Conservation (phyloP, 441 rosid species). For the Erodium moschatum region DNA sequence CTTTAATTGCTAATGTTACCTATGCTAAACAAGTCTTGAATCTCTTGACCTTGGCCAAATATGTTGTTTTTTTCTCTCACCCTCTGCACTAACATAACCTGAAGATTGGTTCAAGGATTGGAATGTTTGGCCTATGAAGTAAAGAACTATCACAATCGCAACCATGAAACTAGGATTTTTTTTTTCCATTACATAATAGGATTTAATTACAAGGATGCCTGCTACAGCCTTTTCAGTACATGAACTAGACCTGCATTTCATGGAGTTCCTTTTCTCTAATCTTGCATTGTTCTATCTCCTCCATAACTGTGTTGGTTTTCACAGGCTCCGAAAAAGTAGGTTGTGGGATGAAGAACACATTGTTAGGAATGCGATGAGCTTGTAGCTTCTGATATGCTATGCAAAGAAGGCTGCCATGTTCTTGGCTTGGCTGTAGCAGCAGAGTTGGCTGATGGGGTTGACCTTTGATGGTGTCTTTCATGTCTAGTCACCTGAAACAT, state of each 20-base stretch:
- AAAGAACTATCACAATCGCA: not conserved
- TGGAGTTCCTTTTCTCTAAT: too few species aligned
- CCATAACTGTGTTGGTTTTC: constrained; percentile 8
- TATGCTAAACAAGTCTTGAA: not conserved
- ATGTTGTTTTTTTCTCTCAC: too few species aligned
- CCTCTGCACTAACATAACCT: too few species aligned
- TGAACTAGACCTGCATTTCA: too few species aligned
- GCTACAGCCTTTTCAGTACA: too few species aligned
- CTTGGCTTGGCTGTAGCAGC: constrained; percentile 39
- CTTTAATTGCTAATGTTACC: not conserved
- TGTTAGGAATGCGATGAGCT: constrained; percentile 20
- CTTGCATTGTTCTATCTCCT: constrained; percentile 7
- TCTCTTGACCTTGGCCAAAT: not conserved
- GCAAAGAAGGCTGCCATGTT: constrained; percentile 78
- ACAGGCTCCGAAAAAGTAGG: too few species aligned
- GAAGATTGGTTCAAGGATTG: too few species aligned
- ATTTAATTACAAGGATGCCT: too few species aligned
- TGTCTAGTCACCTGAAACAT: constrained; percentile 29
- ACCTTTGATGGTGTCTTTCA: constrained; percentile 42
- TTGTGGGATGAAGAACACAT: too few species aligned
- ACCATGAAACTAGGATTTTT: too few species aligned
- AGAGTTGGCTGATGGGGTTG: constrained; percentile 24
- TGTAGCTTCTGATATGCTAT: constrained; percentile 70
- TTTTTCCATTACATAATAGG: too few species aligned
- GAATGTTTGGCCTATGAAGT: not conserved